These are phyloP conservation scores for Rhizopogon vulgaris DNA, from an alignment of 768 basidiomycete species.

Conservation along the genomic window DNA sequence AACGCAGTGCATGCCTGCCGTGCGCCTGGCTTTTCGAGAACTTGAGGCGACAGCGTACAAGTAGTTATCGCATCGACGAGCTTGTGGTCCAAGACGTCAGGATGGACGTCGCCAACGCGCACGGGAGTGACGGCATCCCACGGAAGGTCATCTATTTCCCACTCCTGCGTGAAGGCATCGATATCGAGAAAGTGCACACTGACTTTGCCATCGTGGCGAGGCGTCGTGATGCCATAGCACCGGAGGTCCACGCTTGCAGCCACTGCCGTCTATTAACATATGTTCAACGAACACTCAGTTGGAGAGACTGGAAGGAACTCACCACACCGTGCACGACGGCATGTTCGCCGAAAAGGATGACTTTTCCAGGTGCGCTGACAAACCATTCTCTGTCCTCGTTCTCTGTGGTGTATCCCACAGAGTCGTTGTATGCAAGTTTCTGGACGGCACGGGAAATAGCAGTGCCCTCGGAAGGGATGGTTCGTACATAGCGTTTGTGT, in stretches of 20 bases:
- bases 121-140: conserved; percentile 68
- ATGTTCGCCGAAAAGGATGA: conserved; percentile 97
- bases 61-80: conserved; percentile 67
- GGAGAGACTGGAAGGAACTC: conserved; percentile 30
- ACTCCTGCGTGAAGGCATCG: conserved; percentile 69
- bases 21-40: conserved; percentile 29
- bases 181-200: conserved; percentile 79
- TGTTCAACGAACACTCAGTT: conserved; percentile 3
- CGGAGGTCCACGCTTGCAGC: conserved; percentile 86
- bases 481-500: conserved; percentile 43
- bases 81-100: conserved; percentile 63
- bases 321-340: conserved; percentile 97
- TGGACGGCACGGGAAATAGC: conserved; percentile 59
- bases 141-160: conserved; percentile 72
- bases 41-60: conserved; percentile 29
- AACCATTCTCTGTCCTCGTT: conserved; percentile 60
- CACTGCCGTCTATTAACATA: not conserved
- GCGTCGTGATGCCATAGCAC: conserved; percentile 81
- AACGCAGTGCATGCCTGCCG: conserved; percentile 63
- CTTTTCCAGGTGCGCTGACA: conserved; percentile 94
- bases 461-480: conserved; percentile 24
- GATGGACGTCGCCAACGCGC: conserved; percentile 45
- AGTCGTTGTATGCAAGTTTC: conserved; percentile 44
- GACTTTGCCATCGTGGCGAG: conserved; percentile 66
- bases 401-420: conserved; percentile 10